Conservation (phyloP, 768 basidiomycete species). For the Trametes sanguinea region DNA sequence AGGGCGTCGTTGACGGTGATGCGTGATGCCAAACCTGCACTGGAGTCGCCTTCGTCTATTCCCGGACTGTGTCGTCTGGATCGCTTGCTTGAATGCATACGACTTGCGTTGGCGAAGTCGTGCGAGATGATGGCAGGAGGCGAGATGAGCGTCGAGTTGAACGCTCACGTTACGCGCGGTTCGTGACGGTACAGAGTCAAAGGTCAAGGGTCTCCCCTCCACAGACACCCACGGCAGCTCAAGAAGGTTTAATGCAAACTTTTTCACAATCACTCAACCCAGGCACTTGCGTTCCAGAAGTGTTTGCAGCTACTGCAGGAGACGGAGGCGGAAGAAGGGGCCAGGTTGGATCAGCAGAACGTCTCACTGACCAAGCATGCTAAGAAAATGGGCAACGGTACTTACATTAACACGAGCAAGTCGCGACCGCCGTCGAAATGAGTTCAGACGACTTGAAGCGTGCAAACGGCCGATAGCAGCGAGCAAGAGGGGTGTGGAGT, state of each 20-base stretch:
- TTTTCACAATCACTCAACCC: not conserved
- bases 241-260: constrained; percentile 2
- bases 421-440: not conserved
- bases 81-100: constrained; percentile 15
- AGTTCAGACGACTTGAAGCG: not conserved
- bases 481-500: not conserved
- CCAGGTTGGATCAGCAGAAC: constrained; percentile 8
- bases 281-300: not conserved
- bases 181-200: constrained; percentile 28
- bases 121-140: constrained; percentile 26
- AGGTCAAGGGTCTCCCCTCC: constrained; percentile 29
- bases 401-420: constrained; percentile 10
- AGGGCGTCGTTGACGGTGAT: constrained; percentile 17
- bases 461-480: not conserved
- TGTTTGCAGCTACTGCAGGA: not conserved
- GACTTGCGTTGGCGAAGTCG: not conserved
- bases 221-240: constrained; percentile 12
- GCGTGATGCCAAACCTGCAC: constrained; percentile 22
- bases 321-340: constrained; percentile 1
- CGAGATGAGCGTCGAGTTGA: constrained; percentile 20
- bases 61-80: constrained; percentile 16
- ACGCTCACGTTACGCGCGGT: constrained; percentile 35
- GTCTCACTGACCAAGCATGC: not conserved
- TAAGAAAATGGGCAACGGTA: not conserved
- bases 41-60: constrained; percentile 11